Conservation (phyloP, 2,329 filamentous ascomycete species). For the Aureobasidium sp. region DNA sequence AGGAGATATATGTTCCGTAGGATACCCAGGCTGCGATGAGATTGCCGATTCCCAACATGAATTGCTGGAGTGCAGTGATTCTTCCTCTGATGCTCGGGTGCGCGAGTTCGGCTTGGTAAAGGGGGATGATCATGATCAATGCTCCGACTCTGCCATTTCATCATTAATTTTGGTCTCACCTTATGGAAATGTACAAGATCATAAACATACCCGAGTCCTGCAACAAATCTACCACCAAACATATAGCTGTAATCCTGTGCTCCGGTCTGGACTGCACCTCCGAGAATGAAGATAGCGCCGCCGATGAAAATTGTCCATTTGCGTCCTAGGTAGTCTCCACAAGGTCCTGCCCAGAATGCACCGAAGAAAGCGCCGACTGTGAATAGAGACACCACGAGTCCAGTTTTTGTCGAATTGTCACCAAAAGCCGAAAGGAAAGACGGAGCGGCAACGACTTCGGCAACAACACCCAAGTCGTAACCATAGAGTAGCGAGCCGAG, state of each 20-base stretch:
- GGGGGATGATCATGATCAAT: constrained; percentile 60
- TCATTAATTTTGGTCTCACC: background rate
- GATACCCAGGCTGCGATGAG: constrained; percentile 44
- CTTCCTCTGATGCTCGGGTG: constrained; percentile 19
- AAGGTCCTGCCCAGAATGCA: constrained; percentile 44
- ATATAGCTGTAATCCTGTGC: constrained; percentile 18
- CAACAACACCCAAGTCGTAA: constrained; percentile 28
- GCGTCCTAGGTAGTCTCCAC: constrained; percentile 60
- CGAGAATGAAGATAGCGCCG: constrained; percentile 36
- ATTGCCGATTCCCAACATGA: constrained; percentile 56
- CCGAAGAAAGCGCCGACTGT: constrained; percentile 20
- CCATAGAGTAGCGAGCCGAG: constrained; percentile 9
- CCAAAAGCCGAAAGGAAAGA: constrained; percentile 17
- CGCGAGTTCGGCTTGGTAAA: constrained; percentile 72
- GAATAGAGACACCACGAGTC: constrained; percentile 19
- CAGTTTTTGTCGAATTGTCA: constrained; percentile 14
- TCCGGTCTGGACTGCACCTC: constrained; percentile 20
- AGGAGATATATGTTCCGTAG: constrained; percentile 19
- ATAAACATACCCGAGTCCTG: constrained; percentile 15
- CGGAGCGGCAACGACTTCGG: constrained; percentile 19
- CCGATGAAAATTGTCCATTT: constrained; percentile 59
- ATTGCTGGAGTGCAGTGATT: constrained; percentile 20
- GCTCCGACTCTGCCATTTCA: constrained; percentile 17
- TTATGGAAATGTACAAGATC: too few species aligned
- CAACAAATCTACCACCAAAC: constrained; percentile 18